Percentiles rank a stretch among this genome's conserved stretches.
Conservation (phyloP, 2,329 filamentous ascomycete species). For the Apiospora sp. region DNA sequence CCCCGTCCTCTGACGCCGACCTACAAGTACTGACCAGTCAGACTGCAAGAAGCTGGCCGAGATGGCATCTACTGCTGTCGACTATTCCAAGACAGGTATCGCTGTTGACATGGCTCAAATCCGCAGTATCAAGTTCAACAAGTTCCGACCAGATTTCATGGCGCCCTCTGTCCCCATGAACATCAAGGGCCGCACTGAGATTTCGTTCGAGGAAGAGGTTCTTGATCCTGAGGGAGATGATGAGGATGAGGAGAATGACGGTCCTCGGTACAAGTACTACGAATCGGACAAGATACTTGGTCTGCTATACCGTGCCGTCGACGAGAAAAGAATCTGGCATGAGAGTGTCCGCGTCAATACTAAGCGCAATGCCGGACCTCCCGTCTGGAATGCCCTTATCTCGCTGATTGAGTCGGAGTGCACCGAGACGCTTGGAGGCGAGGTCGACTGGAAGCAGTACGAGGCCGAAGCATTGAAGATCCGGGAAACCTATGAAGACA, state of each 20-base stretch:
- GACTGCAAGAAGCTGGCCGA: conserved; percentile 65
- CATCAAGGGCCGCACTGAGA: conserved; percentile 53
- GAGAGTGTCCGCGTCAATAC: conserved; percentile 51
- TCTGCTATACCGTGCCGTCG: conserved; percentile 73
- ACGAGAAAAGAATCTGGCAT: conserved; percentile 73
- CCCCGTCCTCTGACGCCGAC: no score
- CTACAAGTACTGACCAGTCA: neutral
- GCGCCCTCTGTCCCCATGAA: conserved; percentile 54
- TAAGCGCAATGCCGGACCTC: conserved; percentile 35
- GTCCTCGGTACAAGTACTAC: conserved; percentile 65
- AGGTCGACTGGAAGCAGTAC: conserved; percentile 45
- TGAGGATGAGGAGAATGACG: conserved; percentile 56
- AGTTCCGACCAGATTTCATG: conserved; percentile 63
- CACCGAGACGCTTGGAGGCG: conserved; percentile 28
- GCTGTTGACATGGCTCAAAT: conserved; percentile 56
- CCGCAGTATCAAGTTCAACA: conserved; percentile 45
- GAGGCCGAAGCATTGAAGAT: conserved; percentile 52
- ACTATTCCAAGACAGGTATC: conserved; percentile 80
- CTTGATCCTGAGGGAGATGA: conserved; percentile 42
- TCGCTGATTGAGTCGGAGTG: conserved; percentile 40
- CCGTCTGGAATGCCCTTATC: conserved; percentile 55
- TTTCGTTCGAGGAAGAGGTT: conserved; percentile 45
- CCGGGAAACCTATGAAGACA: conserved; percentile 56
- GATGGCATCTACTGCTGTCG: conserved; percentile 75
- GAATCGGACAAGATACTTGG: conserved; percentile 74